Evolutionary conservation across 306 rosid species (phyloP).

Genomic region (Morella rubra): DNA sequence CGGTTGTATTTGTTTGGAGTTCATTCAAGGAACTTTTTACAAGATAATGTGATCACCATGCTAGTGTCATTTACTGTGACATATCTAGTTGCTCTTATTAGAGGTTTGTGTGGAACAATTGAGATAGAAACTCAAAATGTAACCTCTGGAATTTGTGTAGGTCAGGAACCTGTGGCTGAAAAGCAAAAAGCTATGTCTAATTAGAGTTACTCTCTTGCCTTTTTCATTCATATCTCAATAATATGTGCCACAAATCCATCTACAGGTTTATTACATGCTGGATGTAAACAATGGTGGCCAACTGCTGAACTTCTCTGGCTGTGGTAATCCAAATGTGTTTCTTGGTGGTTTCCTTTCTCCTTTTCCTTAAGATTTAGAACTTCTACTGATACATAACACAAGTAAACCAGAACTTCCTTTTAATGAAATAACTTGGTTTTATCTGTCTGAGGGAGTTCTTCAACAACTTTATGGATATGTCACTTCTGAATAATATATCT

Average conservation of each 20-base stretch:
- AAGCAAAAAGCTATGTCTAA: neutral
- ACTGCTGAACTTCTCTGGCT: conserved; percentile 83
- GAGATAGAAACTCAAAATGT: neutral
- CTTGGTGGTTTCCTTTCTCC: conserved; percentile 8
- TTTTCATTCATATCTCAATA: conserved; percentile 9
- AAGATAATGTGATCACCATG: neutral
- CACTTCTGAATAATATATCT: neutral
- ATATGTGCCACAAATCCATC: neutral
- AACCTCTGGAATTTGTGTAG: neutral
- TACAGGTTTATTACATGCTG: conserved; percentile 93
- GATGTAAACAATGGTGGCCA: conserved; percentile 57
- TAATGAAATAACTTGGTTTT: neutral
- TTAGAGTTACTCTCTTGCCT: neutral
- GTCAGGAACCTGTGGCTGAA: neutral
- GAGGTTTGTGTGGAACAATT: neutral
- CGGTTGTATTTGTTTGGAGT: neutral
- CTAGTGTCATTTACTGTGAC: neutral
- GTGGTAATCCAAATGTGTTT: conserved; percentile 58
- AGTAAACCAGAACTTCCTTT: neutral
- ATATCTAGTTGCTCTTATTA: neutral
- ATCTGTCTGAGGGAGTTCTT: neutral
- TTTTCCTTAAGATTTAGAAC: conserved; percentile 2
- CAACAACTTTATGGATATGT: neutral
- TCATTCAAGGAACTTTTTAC: neutral
- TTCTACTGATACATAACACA: neutral